phyloP scores from a whole-genome alignment of 345 rosid species.

The Syzygium oleosum region DNA sequence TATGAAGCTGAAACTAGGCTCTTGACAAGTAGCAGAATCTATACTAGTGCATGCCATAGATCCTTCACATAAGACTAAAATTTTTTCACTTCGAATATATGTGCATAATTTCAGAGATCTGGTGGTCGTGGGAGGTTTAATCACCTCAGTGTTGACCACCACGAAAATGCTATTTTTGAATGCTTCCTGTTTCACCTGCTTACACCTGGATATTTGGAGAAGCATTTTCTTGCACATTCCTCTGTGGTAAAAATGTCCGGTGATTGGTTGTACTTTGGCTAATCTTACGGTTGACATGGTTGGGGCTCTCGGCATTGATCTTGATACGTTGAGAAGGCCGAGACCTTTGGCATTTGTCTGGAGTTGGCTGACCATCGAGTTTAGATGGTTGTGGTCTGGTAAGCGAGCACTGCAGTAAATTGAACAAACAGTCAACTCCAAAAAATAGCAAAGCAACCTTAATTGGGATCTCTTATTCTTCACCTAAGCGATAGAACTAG shows the following conservation, averaged over 20 bases:
- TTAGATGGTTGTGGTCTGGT: constrained; percentile 39
- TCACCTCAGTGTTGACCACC: neutral
- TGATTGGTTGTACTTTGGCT: constrained; percentile 21
- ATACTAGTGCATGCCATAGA: neutral
- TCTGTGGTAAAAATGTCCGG: constrained; percentile 22
- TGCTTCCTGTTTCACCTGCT: neutral
- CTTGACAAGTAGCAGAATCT: neutral
- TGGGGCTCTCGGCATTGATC: constrained; percentile 19
- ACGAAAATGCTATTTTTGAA: neutral
- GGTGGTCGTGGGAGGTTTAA: neutral
- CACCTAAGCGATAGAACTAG: neutral
- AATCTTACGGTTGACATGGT: constrained; percentile 17
- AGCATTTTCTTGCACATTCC: constrained; percentile 45
- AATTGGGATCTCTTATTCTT: neutral
- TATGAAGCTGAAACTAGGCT: neutral
- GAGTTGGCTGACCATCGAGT: constrained; percentile 30
- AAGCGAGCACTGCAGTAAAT: constrained; percentile 32
- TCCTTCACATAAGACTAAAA: neutral
- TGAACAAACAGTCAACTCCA: neutral
- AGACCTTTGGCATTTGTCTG: constrained; percentile 14
- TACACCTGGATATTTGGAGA: constrained; percentile 53
- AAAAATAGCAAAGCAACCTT: neutral
- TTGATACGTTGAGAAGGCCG: constrained; percentile 28
- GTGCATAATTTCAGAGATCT: neutral
- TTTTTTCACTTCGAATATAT: neutral